Evolutionary conservation across 2,329 filamentous ascomycete genomes (phyloP).

Genomic region (Thielaviopsis punctulata): DNA sequence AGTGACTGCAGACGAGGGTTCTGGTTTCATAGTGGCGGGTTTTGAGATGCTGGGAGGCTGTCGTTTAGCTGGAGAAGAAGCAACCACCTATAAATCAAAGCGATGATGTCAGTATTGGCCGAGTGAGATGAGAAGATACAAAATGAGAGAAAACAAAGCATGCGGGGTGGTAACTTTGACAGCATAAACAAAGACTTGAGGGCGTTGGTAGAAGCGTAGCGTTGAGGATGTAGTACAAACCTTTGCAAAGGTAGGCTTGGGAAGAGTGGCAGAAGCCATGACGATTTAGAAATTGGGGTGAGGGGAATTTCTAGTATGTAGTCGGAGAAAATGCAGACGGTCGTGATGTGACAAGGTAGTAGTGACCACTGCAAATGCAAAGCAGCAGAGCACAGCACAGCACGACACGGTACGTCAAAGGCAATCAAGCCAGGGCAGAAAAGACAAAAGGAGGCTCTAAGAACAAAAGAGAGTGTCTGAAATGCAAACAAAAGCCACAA

Average conservation of each 20-base stretch:
- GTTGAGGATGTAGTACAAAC: slow-evolving; percentile 22
- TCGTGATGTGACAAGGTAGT: slow-evolving; percentile 1
- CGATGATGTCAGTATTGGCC: background rate
- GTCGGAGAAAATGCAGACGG: slow-evolving; percentile 9
- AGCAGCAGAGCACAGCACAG: too few relatives aligned
- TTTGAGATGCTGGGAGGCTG: slow-evolving; percentile 16
- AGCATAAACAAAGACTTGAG: background rate
- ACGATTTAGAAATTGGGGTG: background rate
- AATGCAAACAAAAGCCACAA: background rate
- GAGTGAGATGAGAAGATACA: background rate
- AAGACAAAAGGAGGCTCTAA: background rate
- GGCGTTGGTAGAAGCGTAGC: too few relatives aligned
- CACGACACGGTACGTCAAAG: too few relatives aligned
- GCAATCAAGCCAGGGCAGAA: background rate
- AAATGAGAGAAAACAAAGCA: background rate
- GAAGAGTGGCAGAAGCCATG: slow-evolving; percentile 33
- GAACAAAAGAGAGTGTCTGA: background rate
- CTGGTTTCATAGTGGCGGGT: slow-evolving; percentile 13
- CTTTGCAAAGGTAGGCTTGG: slow-evolving; percentile 61
- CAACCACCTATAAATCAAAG: slow-evolving; percentile 27
- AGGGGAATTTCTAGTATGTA: background rate
- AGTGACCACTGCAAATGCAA: background rate
- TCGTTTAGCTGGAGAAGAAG: slow-evolving; percentile 18
- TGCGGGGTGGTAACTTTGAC: slow-evolving; percentile 2
- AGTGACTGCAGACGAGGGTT: slow-evolving; percentile 7